Evolutionary conservation across 352 stramenopile genomes (phyloP), one percentile per base, ranked within the genome.

Genomic region (Pythium brachiatum): DNA sequence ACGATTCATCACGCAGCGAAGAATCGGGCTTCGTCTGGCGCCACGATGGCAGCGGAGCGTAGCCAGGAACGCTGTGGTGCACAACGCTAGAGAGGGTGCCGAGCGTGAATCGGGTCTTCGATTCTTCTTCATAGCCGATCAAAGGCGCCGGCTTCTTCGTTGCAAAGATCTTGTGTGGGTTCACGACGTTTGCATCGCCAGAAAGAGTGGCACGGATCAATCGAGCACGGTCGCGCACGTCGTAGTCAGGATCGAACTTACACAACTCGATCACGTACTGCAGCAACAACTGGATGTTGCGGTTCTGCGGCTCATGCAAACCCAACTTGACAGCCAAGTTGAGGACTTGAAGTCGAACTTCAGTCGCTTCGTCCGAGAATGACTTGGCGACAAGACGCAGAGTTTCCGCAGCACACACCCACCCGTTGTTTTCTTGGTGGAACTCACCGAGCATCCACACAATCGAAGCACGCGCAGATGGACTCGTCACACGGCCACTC

Each of bases 381-480:
- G 81, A 76, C 57, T 93, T 89, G 0, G 89, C 88, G 21, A 98
- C 66, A 7, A 97, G 62, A 9, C 93, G 84, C 7, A 98, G 72
- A 13, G 90, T 78, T 62, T 98, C 93, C 16, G 76, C 83, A 1
- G 79, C 89, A 16, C 92, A 82, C 12, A 78, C 82, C n/a, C 78
- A 76, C 15, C 77, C 75, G 15, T 83, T 78, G 15, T 74, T 81
- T 9, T 88, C 75, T 57, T 87, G 76, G 11, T 87, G 79, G 59
- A 97, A 97, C 63, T 98, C 92, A 9, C 88, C 90, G 8, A 97
- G 76, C 74, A 97, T 94, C 90, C 90, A 98, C n/a, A 97, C 75
- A 31, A 98, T 95, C 12, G 87, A 97, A 15, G 92, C 89, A 12
- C 91, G 80, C 3, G 91, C 91, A 0, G 72, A 83, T 31, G 83